These are phyloP conservation scores for Aspergillus candidus DNA, from an alignment of 2,329 filamentous ascomycete genomes.

Conservation along the genomic window DNA sequence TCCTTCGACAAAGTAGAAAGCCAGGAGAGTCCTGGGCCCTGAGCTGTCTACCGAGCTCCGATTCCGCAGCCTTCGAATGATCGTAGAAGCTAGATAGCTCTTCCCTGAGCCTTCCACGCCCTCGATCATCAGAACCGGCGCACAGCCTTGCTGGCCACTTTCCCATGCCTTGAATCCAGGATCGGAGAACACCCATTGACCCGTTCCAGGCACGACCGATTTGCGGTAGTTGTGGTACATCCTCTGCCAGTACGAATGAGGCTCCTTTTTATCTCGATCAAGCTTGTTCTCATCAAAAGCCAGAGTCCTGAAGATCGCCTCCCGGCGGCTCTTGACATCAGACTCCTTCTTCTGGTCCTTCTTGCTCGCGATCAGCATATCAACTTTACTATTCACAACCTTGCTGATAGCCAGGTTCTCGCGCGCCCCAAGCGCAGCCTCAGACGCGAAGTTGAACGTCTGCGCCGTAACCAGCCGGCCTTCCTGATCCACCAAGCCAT, in stretches of 20 bases:
- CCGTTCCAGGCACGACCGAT: constrained; percentile 8
- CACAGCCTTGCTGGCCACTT: not conserved
- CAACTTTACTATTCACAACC: constrained; percentile 12
- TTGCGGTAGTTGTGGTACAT: constrained; percentile 14
- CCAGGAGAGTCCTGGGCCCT: constrained; percentile 7
- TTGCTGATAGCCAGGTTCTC: constrained; percentile 11
- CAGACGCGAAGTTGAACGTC: constrained; percentile 11
- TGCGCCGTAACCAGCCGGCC: constrained; percentile 12
- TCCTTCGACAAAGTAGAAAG: constrained; percentile 15
- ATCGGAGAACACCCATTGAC: constrained; percentile 14
- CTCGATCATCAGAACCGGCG: constrained; percentile 11
- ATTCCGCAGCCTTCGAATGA: constrained; percentile 11
- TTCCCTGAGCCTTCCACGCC: constrained; percentile 14
- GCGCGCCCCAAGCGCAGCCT: constrained; percentile 6
- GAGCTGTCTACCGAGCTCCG: constrained; percentile 7
- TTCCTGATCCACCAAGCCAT: constrained; percentile 12
- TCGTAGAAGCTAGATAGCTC: constrained; percentile 12
- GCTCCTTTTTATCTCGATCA: constrained; percentile 9
- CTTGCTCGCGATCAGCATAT: constrained; percentile 11
- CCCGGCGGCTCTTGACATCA: constrained; percentile 7
- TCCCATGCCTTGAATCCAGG: constrained; percentile 10
- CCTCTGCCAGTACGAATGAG: constrained; percentile 12
- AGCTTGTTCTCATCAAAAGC: constrained; percentile 15
- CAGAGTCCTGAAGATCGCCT: constrained; percentile 8
- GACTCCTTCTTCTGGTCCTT: constrained; percentile 12